Evolutionary conservation across 768 basidiomycete genomes (phyloP), one percentile per base, ranked within the genome.

Genomic region (Boletus barrowsii): DNA sequence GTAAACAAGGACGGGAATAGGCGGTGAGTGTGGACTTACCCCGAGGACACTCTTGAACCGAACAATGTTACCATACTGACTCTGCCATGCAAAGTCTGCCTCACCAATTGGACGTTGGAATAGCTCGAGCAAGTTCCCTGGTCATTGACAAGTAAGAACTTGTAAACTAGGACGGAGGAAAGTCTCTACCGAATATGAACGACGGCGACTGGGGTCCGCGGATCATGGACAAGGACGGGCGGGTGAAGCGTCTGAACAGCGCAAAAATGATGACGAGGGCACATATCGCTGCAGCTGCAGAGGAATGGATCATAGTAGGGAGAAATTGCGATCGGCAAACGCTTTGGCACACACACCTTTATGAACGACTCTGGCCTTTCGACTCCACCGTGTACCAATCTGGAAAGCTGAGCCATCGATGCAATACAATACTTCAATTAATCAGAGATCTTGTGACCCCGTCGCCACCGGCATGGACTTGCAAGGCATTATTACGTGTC

Each of bases 1-100:
- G 33, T 35, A 35, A 29, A 29, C 26, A 26, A 26, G 33, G 33
- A 33, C 13, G 11, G 33, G 29, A 35, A 22, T 22, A 22, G 22
- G 22, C 22, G 3, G 33, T 29, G 29, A 29, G 29, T 29, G 29
- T 5, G 15, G 4, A 47, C 65, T 32, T 45, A 68, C 68, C 10
- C 63, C 62, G 14, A 69, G 48, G 13, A 61, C 37, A 7, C 60
- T 59, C 43, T 62, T 69, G 43, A 66, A 50, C 13, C 62, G 64
- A 40, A 68, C 33, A 8, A 63, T 17, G 33, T 59, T 55, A 6
- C 70, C 70, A 47, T 72, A 71, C 42, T 49, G 57, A 42, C 43
- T 54, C n/a, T 66, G 65, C 70, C 70, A 71, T 39, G 46, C 52
- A 47, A 71, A 68, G 29, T 70, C 70, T 22, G 64, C 53, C 42